Evolutionary conservation across 1,284 basidiomycete species (phyloP), one percentile per base, ranked within the genome.

Genomic region (Nidula niveotomentosa): DNA sequence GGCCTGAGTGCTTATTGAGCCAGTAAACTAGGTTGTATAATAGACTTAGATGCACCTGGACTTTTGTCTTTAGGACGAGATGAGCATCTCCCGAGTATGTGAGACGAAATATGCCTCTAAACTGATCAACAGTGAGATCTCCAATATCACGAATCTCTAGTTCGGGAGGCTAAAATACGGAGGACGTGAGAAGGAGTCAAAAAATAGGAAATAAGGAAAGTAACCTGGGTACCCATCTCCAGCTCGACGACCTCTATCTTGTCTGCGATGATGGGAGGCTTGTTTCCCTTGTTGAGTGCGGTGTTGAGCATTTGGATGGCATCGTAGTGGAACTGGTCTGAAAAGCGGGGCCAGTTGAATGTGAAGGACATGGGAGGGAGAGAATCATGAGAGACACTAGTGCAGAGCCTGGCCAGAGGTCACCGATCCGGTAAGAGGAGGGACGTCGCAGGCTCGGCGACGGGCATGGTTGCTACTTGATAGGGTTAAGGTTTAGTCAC

Each of bases 141-240:
- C 97, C 97, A 64, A 99, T 98, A 69, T 99, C 96, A 47, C 97
- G 87, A 64, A 99, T 92, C 68, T 98, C 96, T 17, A 99, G 82
- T 60, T 98, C 96, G 45, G 97, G 97, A 17, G 97, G 96, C 94
- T 95, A 62, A 2, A 54, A 39, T 8, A 18, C 9, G 8, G 41
- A 13, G 8, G 36, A 30, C 39, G 43, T 23, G 45, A 41, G 8
- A 49, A 41, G 54, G 50, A 48, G 54, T 54, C 52, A 3, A 23
- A 23, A 23, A 23, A 23, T 23, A 23, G 23, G 23, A 23, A 23
- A 54, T 58, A 50, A 52, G 55, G 8, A 36, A 49, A 8, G 84
- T 59, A 58, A 94, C 95, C 78, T 98, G 91, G 1, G 92, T 95
- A 44, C 97, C 97, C 96, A 99, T 99, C 73, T 96, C 90, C 34